Percentiles rank a stretch among this genome's conserved stretches.
Conservation (phyloP, 306 rosid genomes). For the Medicago arabica region DNA sequence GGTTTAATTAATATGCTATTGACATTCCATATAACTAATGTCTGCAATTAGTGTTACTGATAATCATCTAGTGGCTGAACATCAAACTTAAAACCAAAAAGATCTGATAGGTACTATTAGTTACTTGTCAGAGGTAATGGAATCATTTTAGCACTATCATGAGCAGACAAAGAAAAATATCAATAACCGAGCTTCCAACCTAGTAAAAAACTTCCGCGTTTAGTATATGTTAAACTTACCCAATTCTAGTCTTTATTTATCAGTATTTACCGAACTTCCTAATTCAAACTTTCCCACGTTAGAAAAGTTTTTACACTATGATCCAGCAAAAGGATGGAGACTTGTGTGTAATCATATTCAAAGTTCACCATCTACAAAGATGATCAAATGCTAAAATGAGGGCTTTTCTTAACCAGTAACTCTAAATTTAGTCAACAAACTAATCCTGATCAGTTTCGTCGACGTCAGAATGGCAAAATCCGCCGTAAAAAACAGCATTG, state of each 20-base stretch:
- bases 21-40: background rate
- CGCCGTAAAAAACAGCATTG: background rate
- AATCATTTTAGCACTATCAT: background rate
- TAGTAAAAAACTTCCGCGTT: conserved; percentile 26
- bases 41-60: background rate
- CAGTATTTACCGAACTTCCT: background rate
- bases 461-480: background rate
- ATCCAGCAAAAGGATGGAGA: conserved; percentile 17
- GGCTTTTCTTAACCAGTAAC: background rate
- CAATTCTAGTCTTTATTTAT: background rate
- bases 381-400: conserved; percentile 12
- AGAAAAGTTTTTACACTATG: background rate
- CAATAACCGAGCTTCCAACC: background rate
- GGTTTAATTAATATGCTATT: background rate
- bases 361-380: background rate
- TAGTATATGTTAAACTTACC: conserved; percentile 2
- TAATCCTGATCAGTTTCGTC: conserved; percentile 1
- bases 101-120: background rate
- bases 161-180: background rate
- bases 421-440: background rate
- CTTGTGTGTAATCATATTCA: background rate
- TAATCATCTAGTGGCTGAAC: background rate
- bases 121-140: background rate
- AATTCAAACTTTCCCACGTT: conserved; percentile 3
- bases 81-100: background rate